Percentiles rank a stretch among this genome's conserved stretches.
These are phyloP conservation scores for Alternaria brassicae DNA, from an alignment of 2,329 filamentous ascomycete species.

Conservation along the genomic window DNA sequence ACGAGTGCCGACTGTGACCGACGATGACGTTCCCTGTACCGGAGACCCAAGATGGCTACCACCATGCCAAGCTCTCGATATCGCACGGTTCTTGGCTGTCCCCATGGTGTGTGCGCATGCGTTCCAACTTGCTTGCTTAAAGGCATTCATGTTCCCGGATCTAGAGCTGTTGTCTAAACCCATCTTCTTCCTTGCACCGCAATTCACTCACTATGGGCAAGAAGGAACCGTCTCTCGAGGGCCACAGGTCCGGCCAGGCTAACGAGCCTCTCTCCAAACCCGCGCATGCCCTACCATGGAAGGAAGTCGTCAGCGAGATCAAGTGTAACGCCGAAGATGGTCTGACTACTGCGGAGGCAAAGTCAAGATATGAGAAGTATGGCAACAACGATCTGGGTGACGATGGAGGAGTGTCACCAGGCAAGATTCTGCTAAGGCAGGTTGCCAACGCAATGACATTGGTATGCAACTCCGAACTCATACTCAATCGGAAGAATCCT, in stretches of 20 bases:
- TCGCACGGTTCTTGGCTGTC: constrained; percentile 39
- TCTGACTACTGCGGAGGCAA: constrained; percentile 66
- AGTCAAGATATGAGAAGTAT: constrained; percentile 53
- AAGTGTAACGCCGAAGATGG: constrained; percentile 72
- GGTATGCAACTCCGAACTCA: constrained; percentile 49
- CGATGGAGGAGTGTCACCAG: constrained; percentile 72
- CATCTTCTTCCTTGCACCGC: constrained; percentile 33
- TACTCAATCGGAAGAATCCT: not conserved
- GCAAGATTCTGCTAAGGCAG: constrained; percentile 76
- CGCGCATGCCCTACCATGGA: constrained; percentile 67
- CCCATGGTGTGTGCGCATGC: constrained; percentile 33
- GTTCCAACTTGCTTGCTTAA: constrained; percentile 35
- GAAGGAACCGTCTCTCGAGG: constrained; percentile 46
- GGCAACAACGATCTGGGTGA: constrained; percentile 76
- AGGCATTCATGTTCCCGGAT: constrained; percentile 37
- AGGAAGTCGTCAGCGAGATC: constrained; percentile 63
- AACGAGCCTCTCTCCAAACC: constrained; percentile 65
- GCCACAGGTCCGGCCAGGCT: constrained; percentile 55
- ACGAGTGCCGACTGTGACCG: constrained; percentile 28
- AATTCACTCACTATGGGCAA: constrained; percentile 46
- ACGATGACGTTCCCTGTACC: constrained; percentile 34
- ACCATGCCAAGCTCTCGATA: constrained; percentile 39
- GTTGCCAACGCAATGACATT: constrained; percentile 81
- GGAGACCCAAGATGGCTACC: constrained; percentile 36
- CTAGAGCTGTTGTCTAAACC: constrained; percentile 39